Evolutionary conservation across 768 basidiomycete species (phyloP).

Genomic region (Lactarius pseudohatsudake): DNA sequence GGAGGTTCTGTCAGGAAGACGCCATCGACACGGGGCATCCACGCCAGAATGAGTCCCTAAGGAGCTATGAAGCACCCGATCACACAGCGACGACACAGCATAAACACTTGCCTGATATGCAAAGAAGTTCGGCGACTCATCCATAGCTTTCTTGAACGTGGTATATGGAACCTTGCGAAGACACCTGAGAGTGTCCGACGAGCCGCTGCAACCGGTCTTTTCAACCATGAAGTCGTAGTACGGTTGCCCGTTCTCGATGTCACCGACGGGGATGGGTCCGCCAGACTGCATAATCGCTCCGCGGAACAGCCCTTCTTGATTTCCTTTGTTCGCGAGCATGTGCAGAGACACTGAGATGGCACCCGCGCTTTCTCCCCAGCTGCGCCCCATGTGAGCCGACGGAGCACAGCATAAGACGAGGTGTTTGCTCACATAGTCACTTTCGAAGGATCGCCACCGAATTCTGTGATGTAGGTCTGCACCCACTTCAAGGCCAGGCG

Average conservation of each 20-base stretch:
- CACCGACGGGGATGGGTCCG: constrained; percentile 37
- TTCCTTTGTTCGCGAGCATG: constrained; percentile 42
- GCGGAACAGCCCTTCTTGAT: constrained; percentile 41
- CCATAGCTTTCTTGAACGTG: constrained; percentile 37
- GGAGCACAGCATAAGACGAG: not conserved
- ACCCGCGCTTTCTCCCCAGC: constrained; percentile 57
- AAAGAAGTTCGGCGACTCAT: constrained; percentile 36
- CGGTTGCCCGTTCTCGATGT: constrained; percentile 35
- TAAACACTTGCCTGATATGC: constrained; percentile 35
- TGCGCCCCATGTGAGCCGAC: constrained; percentile 26
- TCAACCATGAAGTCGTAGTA: constrained; percentile 46
- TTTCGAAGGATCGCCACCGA: constrained; percentile 63
- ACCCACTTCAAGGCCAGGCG: constrained; percentile 63
- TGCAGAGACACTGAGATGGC: constrained; percentile 49
- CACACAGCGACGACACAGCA: not conserved
- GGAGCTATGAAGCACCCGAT: not conserved
- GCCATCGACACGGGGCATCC: constrained; percentile 34
- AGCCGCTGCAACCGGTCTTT: constrained; percentile 38
- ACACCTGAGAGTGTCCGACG: constrained; percentile 43
- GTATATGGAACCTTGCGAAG: constrained; percentile 41
- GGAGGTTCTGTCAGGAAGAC: constrained; percentile 32
- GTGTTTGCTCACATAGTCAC: constrained; percentile 50
- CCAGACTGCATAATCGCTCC: constrained; percentile 49
- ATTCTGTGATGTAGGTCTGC: constrained; percentile 59
- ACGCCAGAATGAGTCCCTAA: constrained; percentile 32